These are phyloP conservation scores for Cadophora malorum DNA, from an alignment of 2,329 filamentous ascomycete genomes.

Conservation along the genomic window DNA sequence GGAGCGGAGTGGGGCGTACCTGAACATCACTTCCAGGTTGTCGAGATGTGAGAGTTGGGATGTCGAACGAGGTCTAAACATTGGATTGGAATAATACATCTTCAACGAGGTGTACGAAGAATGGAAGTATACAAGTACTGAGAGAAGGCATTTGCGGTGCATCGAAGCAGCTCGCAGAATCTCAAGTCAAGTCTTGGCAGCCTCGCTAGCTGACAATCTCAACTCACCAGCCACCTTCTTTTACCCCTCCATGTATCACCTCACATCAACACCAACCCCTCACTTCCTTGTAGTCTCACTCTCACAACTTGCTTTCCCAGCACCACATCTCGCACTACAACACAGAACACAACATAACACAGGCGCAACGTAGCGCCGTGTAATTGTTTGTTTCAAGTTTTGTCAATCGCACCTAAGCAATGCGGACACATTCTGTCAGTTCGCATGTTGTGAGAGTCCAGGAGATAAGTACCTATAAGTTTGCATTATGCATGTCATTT, in stretches of 20 bases:
- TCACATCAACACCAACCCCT: slow-evolving; percentile 9
- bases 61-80: no score
- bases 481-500: neutral
- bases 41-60: neutral
- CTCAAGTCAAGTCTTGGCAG: neutral
- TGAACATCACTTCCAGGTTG: slow-evolving; percentile 6
- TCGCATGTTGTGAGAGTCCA: neutral
- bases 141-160: no score
- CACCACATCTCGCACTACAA: neutral
- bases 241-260: slow-evolving; percentile 12
- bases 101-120: no score
- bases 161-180: neutral
- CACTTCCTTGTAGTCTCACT: neutral
- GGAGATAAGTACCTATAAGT: neutral
- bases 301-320: slow-evolving; percentile 1
- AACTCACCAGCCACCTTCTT: slow-evolving; percentile 14
- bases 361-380: neutral
- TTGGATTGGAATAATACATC: no score
- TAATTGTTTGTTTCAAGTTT: slow-evolving; percentile 9
- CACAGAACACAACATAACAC: neutral
- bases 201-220: slow-evolving; percentile 8
- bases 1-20: slow-evolving; percentile 6
- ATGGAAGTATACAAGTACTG: no score
- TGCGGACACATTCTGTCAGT: neutral
- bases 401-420: neutral